These are phyloP conservation scores for Metschnikowia cerradonensis DNA, from an alignment of 805 yeast species.

Conservation along the genomic window DNA sequence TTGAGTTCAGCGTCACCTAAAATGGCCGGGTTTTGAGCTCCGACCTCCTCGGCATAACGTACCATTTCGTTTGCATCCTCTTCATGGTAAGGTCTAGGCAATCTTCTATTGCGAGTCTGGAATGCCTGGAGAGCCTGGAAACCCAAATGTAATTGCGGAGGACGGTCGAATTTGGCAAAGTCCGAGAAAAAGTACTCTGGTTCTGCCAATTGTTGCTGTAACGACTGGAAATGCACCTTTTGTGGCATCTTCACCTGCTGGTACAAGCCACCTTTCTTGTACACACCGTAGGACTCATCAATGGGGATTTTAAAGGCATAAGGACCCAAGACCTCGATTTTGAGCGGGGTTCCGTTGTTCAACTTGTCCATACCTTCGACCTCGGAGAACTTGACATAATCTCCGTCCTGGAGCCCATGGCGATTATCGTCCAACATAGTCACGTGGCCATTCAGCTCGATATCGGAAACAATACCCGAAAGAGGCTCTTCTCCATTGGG, in stretches of 20 bases:
- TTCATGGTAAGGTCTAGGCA: conserved; percentile 74
- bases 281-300: conserved; percentile 54
- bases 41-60: conserved; percentile 55
- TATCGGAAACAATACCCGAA: conserved; percentile 83
- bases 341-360: conserved; percentile 69
- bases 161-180: conserved; percentile 91
- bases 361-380: conserved; percentile 73
- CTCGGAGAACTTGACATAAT: conserved; percentile 80
- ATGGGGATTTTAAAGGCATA: conserved; percentile 76
- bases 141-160: conserved; percentile 85
- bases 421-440: conserved; percentile 88
- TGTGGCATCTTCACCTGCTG: conserved; percentile 88
- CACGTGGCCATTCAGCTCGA: conserved; percentile 86
- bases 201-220: conserved; percentile 57
- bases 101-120: conserved; percentile 54
- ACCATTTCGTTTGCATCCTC: conserved; percentile 71
- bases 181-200: conserved; percentile 85
- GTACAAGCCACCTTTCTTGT: conserved; percentile 81
- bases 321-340: conserved; percentile 90
- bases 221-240: conserved; percentile 56
- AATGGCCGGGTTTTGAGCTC: conserved; percentile 51
- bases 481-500: conserved; percentile 90
- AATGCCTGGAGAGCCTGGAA: conserved; percentile 86
- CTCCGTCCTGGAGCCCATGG: conserved; percentile 92
- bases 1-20: conserved; percentile 57